Evolutionary conservation across 2,329 filamentous ascomycete genomes (phyloP), one percentile per base, ranked within the genome.

Genomic region (Penicillium sp.): DNA sequence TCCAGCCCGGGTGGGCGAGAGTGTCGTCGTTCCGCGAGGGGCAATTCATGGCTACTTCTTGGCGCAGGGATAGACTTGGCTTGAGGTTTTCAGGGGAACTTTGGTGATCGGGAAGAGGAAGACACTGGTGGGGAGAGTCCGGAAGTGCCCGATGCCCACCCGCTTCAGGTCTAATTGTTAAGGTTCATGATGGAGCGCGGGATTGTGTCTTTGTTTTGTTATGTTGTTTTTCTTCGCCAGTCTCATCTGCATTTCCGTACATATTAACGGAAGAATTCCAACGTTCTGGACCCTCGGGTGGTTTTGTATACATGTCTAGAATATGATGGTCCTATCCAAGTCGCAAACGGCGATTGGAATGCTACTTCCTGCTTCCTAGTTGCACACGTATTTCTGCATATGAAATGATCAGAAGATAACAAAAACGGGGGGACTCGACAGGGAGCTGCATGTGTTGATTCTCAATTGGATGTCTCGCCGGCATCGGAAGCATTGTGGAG

Each of bases 21-120:
- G 78, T 75, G 53, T 83, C 79, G 56, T 88, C 85, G 31, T 79
- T 83, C 61, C 83, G 77, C 5, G 85, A 87, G 54, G 85, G 85
- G 68, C 85, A 86, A 65, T 88, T 88, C 86, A 88, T 88, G 47
- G 50, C 49, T 49, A 18, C 36, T 16, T 40, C 42, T 52, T 49
- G 34, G 45, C 21, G n/a, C 14, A 36, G 32, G 22, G 34, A 32
- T 47, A 16, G 11, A 18, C 22, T 21, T 36, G n/a, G 38, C 45
- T 49, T 52, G 54, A 54, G 32, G 31, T 40, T 36, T 36, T 36
- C 6, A 2, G 34, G n/a, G 13, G 13, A 36, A 14, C 34, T n/a
- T 36, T 14, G 34, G 8, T 4, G 16, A 21, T 27, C 24, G 24
- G 24, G 24, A 22, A 40, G 13, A 40, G 18, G 34, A 27, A n/a